Conservation (phyloP, 2,329 filamentous ascomycete genomes). For the Xylariaceae sp. region DNA sequence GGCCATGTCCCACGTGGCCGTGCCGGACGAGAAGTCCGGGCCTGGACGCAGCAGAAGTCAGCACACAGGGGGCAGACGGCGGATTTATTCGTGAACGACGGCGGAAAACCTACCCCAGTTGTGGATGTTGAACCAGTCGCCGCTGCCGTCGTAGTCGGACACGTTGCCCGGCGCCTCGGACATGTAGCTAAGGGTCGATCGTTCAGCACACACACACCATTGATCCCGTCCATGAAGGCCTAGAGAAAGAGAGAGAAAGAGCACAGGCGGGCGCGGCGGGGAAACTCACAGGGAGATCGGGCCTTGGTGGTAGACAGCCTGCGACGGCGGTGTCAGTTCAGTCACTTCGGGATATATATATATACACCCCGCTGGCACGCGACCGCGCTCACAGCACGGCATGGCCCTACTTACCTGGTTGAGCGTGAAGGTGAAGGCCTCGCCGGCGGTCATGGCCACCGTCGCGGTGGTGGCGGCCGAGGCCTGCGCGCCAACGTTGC, state of each 20-base stretch:
- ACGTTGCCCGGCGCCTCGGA: conserved; percentile 30
- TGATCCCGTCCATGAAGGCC: neutral
- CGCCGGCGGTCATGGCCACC: conserved; percentile 28
- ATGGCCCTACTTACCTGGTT: conserved; percentile 23
- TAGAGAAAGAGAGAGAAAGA: too few species aligned
- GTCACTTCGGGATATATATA: too few species aligned
- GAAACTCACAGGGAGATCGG: conserved; percentile 26
- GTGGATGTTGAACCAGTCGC: conserved; percentile 34
- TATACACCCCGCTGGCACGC: too few species aligned
- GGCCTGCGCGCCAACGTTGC: conserved; percentile 31
- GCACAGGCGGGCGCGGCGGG: neutral
- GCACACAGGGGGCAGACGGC: too few species aligned
- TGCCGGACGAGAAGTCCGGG: conserved; percentile 26
- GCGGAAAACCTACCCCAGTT: conserved; percentile 28
- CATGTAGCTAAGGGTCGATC: conserved; percentile 23
- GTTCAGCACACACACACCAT: neutral
- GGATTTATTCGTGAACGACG: too few species aligned
- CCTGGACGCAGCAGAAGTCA: conserved; percentile 16
- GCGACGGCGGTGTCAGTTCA: too few species aligned
- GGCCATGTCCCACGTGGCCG: conserved; percentile 26
- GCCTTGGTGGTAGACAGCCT: conserved; percentile 34
- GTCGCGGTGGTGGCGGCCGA: conserved; percentile 25
- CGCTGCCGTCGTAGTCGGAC: conserved; percentile 30
- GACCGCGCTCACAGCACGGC: too few species aligned
- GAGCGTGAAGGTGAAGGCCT: conserved; percentile 30